These are phyloP conservation scores for Rhytidhysteron rufulum DNA, from an alignment of 2,329 filamentous ascomycete species.

Conservation along the genomic window DNA sequence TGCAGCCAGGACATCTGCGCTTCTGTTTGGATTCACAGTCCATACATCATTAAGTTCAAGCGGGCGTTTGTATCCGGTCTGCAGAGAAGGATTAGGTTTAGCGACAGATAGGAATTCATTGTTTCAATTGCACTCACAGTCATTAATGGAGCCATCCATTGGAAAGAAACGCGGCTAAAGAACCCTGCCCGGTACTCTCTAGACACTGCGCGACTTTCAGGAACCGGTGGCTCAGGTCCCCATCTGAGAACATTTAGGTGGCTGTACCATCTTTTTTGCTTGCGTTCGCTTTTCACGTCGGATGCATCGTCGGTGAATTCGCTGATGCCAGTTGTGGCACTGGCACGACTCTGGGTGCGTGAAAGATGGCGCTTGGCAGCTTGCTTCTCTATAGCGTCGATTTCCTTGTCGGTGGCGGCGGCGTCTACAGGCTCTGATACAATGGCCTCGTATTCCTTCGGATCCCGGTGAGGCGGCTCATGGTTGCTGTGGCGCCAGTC, in stretches of 20 bases:
- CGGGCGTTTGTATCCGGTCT: constrained; percentile 80
- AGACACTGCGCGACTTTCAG: constrained; percentile 52
- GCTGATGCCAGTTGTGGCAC: constrained; percentile 22
- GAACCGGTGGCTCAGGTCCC: constrained; percentile 52
- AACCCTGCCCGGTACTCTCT: constrained; percentile 70
- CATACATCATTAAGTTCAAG: constrained; percentile 85
- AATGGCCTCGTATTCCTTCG: constrained; percentile 38
- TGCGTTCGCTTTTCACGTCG: constrained; percentile 21
- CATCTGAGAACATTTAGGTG: constrained; percentile 47
- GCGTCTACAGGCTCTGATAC: constrained; percentile 35
- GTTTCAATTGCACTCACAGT: constrained; percentile 13
- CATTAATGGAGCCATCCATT: constrained; percentile 92
- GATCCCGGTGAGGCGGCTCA: constrained; percentile 27
- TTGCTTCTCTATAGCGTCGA: constrained; percentile 17
- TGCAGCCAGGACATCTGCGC: constrained; percentile 64
- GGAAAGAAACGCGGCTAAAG: constrained; percentile 73
- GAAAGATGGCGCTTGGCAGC: constrained; percentile 19
- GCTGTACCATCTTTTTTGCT: constrained; percentile 61
- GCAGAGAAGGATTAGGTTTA: constrained; percentile 6
- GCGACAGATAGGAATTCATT: neutral
- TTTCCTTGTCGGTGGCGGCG: constrained; percentile 32
- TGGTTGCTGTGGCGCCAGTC: constrained; percentile 33
- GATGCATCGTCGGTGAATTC: constrained; percentile 27
- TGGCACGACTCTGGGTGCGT: constrained; percentile 24
- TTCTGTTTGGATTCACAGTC: constrained; percentile 77